These are phyloP conservation scores for Calocybe gangraenosa DNA, from an alignment of 768 basidiomycete genomes.

Conservation along the genomic window DNA sequence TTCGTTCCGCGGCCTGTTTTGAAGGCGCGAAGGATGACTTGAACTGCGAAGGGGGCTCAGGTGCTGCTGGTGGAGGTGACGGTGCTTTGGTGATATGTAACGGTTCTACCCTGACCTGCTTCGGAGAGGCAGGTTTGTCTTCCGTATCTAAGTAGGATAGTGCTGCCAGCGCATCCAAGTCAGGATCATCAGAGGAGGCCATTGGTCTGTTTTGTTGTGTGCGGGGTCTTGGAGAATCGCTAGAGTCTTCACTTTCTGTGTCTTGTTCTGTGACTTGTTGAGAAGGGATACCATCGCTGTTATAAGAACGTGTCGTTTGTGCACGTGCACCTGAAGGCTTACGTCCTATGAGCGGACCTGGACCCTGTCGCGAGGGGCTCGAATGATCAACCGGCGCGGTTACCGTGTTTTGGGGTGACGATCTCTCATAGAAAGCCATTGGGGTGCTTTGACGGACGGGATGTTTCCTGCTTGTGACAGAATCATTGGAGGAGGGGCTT, in stretches of 20 bases:
- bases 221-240: conserved; percentile 6
- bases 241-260: conserved; percentile 20
- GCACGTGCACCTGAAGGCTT: conserved; percentile 87
- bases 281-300: conserved; percentile 35
- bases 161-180: conserved; percentile 74
- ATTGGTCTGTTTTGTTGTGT: conserved; percentile 13
- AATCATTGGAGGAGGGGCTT: conserved; percentile 10
- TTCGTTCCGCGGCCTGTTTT: conserved; percentile 78
- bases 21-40: conserved; percentile 89
- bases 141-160: conserved; percentile 65
- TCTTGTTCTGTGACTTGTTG: conserved; percentile 31
- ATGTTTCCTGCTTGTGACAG: conserved; percentile 13
- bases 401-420: conserved; percentile 17
- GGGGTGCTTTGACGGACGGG: conserved; percentile 33
- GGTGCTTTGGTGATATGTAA: conserved; percentile 27
- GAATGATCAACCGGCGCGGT: conserved; percentile 22
- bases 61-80: conserved; percentile 19
- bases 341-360: conserved; percentile 38
- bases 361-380: conserved; percentile 32
- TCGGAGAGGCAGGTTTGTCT: conserved; percentile 27
- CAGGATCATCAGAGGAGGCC: conserved; percentile 39
- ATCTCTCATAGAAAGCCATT: conserved; percentile 30
- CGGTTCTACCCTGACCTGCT: conserved; percentile 28
- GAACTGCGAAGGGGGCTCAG: conserved; percentile 35
- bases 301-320: conserved; percentile 41